Percentiles rank a stretch among this genome's conserved stretches.
phyloP scores from a whole-genome alignment of 2,329 filamentous ascomycete species.

The Tolypocladium endophyticum region DNA sequence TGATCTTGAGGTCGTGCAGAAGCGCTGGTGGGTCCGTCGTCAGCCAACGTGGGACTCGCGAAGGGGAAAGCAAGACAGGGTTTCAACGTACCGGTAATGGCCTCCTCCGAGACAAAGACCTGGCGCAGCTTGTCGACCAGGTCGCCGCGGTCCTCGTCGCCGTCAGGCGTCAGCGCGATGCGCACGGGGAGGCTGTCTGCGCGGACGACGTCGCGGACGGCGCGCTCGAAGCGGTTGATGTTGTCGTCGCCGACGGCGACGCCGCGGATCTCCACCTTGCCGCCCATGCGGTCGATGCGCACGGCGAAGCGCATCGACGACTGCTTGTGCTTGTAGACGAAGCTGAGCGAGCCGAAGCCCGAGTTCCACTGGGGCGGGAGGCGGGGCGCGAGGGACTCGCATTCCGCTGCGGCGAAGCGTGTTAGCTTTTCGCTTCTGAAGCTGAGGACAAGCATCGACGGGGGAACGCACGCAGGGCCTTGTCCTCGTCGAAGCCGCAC shows the following conservation, averaged over 20 bases:
- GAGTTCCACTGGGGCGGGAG: constrained; percentile 76
- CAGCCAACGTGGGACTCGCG: neutral
- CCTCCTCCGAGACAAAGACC: constrained; percentile 63
- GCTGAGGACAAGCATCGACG: too few species aligned
- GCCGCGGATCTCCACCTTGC: constrained; percentile 74
- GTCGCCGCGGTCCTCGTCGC: constrained; percentile 37
- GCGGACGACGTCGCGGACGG: constrained; percentile 61
- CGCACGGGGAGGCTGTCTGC: constrained; percentile 43
- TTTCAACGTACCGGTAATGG: constrained; percentile 38
- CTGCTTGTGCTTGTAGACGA: constrained; percentile 78
- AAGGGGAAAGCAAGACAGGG: neutral
- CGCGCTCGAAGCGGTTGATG: constrained; percentile 67
- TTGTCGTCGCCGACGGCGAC: constrained; percentile 71
- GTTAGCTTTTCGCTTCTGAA: too few species aligned
- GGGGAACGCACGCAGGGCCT: constrained; percentile 49
- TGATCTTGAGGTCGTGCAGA: constrained; percentile 60
- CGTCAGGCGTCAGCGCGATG: constrained; percentile 35
- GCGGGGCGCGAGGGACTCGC: constrained; percentile 45
- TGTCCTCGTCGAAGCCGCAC: constrained; percentile 74
- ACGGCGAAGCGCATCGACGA: constrained; percentile 77
- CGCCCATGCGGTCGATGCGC: constrained; percentile 71
- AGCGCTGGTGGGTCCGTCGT: constrained; percentile 36
- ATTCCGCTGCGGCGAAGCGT: constrained; percentile 24
- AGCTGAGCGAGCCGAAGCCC: constrained; percentile 59
- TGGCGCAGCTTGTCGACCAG: constrained; percentile 39